Conservation (phyloP, 495 filamentous ascomycete species). For the Neurospora discreta region DNA sequence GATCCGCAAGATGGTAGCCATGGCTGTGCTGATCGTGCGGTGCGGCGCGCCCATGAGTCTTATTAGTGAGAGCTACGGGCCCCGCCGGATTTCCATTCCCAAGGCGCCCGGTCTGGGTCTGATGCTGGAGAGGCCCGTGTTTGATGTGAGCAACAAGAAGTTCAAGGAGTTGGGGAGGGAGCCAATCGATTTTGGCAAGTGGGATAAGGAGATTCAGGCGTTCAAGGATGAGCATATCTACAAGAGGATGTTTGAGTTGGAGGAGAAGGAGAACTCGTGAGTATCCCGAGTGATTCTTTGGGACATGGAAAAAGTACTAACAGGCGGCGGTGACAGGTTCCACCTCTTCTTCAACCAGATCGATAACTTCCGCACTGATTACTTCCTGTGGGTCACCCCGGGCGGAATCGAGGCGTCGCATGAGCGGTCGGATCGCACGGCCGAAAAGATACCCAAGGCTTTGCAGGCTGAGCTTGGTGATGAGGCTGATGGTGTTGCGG, state of each 20-base stretch:
- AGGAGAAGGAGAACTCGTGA: slow-evolving; percentile 67
- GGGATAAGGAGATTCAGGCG: slow-evolving; percentile 62
- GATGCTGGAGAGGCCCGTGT: slow-evolving; percentile 80
- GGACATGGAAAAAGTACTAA: not conserved
- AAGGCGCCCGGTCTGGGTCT: slow-evolving; percentile 87
- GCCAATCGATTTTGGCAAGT: slow-evolving; percentile 65
- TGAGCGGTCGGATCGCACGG: slow-evolving; percentile 20
- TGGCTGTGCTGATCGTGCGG: slow-evolving; percentile 74
- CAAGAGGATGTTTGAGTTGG: slow-evolving; percentile 75
- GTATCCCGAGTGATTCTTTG: slow-evolving; percentile 14
- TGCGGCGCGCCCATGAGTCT: slow-evolving; percentile 58
- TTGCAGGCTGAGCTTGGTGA: slow-evolving; percentile 28
- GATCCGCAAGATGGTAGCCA: slow-evolving; percentile 96
- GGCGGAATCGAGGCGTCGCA: slow-evolving; percentile 47
- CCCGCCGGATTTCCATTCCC: slow-evolving; percentile 67
- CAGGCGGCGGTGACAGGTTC: slow-evolving; percentile 40
- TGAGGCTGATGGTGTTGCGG: slow-evolving; percentile 26
- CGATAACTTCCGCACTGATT: slow-evolving; percentile 59
- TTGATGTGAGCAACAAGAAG: slow-evolving; percentile 68
- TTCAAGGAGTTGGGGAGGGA: slow-evolving; percentile 42
- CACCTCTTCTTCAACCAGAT: slow-evolving; percentile 74
- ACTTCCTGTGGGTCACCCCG: slow-evolving; percentile 69
- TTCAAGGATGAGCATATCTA: slow-evolving; percentile 96
- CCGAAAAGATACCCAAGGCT: slow-evolving; percentile 20
- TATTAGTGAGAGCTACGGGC: slow-evolving; percentile 58